Percentiles rank a stretch among this genome's conserved stretches.
Conservation (phyloP, 164 flowering plant genomes). For the Vitis amurensis region DNA sequence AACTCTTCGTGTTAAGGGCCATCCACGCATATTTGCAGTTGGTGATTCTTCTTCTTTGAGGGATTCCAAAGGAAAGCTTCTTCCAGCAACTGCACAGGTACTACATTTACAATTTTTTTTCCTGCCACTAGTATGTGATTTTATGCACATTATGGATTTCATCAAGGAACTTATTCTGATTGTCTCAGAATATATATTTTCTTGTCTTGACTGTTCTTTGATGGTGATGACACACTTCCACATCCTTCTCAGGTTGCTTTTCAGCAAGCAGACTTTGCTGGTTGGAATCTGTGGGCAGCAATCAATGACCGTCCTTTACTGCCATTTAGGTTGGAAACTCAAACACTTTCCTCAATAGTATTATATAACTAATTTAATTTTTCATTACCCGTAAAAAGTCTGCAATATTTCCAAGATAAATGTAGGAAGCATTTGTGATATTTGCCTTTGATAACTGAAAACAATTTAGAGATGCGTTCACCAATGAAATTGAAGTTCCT, state of each 20-base stretch:
- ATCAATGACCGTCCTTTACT: slow-evolving; percentile 84
- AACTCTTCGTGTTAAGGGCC: slow-evolving; percentile 95
- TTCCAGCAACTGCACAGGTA: slow-evolving; percentile 97
- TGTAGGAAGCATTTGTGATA: too few relatives aligned
- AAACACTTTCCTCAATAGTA: background rate
- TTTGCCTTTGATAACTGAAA: background rate
- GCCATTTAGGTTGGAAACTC: slow-evolving; percentile 73
- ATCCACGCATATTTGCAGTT: slow-evolving; percentile 88
- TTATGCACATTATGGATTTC: background rate
- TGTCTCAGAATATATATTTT: background rate
- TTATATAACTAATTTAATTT: background rate
- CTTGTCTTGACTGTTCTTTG: background rate
- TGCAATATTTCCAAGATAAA: too few relatives aligned
- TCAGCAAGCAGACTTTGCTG: slow-evolving; percentile 97
- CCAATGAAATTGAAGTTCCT: background rate
- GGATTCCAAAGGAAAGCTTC: slow-evolving; percentile 71
- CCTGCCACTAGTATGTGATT: slow-evolving; percentile 1
- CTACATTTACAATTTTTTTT: background rate
- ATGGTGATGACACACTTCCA: background rate
- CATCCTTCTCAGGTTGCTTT: slow-evolving; percentile 75
- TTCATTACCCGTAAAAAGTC: background rate
- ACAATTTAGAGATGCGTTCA: background rate
- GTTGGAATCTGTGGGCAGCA: slow-evolving; percentile 99
- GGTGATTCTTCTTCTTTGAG: slow-evolving; percentile 94
- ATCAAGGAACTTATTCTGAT: background rate